Evolutionary conservation across 2,329 filamentous ascomycete species (phyloP).

Genomic region (Botrytis deweyae): DNA sequence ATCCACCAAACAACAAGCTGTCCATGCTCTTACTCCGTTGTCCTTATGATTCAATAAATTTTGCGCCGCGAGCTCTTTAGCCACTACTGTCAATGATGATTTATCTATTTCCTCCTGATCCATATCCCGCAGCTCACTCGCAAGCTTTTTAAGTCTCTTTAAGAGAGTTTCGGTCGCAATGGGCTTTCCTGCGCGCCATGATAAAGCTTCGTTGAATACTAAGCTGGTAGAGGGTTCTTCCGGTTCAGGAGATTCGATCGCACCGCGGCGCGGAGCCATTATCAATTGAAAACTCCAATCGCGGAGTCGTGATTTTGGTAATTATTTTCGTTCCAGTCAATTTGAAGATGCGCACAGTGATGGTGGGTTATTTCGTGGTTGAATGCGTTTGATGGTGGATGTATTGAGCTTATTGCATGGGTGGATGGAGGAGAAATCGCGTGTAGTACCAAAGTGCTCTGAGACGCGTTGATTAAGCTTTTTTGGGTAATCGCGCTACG

Average conservation of each 20-base stretch:
- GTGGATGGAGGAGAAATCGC: slow-evolving; percentile 17
- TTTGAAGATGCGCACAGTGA: not conserved
- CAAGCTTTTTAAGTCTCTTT: slow-evolving; percentile 74
- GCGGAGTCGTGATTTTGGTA: not conserved
- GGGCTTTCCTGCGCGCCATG: slow-evolving; percentile 88
- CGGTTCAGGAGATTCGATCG: slow-evolving; percentile 32
- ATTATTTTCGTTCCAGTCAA: not conserved
- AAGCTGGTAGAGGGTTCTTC: slow-evolving; percentile 50
- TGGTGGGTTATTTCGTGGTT: slow-evolving; percentile 3
- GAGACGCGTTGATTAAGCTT: slow-evolving; percentile 16
- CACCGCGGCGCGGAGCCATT: slow-evolving; percentile 41
- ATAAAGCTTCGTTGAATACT: slow-evolving; percentile 79
- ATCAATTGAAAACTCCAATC: slow-evolving; percentile 22
- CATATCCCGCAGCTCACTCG: slow-evolving; percentile 77
- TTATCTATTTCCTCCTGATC: slow-evolving; percentile 85
- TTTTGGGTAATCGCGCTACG: slow-evolving; percentile 5
- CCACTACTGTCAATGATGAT: slow-evolving; percentile 79
- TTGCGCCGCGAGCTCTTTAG: slow-evolving; percentile 78
- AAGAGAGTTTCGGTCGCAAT: slow-evolving; percentile 83
- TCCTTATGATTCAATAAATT: slow-evolving; percentile 90
- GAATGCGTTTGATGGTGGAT: slow-evolving; percentile 10
- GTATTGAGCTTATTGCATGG: slow-evolving; percentile 14
- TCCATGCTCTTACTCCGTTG: slow-evolving; percentile 85
- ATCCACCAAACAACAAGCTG: slow-evolving; percentile 87
- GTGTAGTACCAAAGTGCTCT: slow-evolving; percentile 14